Evolutionary conservation across 2,329 filamentous ascomycete species (phyloP), one percentile per base, ranked within the genome.

Genomic region (Botrytis aclada): DNA sequence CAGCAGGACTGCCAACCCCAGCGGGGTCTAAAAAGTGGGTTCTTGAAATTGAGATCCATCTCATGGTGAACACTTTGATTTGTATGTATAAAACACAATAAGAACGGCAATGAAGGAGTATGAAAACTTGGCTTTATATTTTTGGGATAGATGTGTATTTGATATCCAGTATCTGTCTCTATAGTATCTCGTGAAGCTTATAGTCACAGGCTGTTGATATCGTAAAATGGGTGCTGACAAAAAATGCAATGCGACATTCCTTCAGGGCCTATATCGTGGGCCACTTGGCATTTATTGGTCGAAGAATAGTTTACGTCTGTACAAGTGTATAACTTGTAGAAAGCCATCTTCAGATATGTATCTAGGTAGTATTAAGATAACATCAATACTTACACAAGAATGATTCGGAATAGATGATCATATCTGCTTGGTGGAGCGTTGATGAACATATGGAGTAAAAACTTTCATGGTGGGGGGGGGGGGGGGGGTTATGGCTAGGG

Each of bases 221-320:
- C 32, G 51, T 25, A 43, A 61, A 61, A 39, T 22, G 39, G 37
- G 29, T 45, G 65, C 37, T 69, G 65, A 58, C 29, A 41, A 69
- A 32, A 69, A 56, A 58, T 34, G 41, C n/a, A 47, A 65, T 34
- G 41, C 47, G 47, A 67, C 47, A 41, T 41, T 56, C 25, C 47
- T 67, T 56, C 22, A 47, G 32, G 32, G 45, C 20, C 45, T 54
- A n/a, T n/a, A 29, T 66, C 45, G 16, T 66, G 45, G 34, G 64
- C 64, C 64, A 54, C 64, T 67, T 67, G 64, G 64, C 43, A 16
- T 47, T 66, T 14, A 51, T 37, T 45, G 39, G n/a, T 29, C n/a
- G 9, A 43, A 63, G 61, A 29, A 9, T 29, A 37, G 39, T 25
- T 32, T 63, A 32, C 37, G 20, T 41, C 39, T 43, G n/a, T 43